Evolutionary conservation across 495 filamentous ascomycete species (phyloP).

Genomic region (Elasticomyces elasticus): DNA sequence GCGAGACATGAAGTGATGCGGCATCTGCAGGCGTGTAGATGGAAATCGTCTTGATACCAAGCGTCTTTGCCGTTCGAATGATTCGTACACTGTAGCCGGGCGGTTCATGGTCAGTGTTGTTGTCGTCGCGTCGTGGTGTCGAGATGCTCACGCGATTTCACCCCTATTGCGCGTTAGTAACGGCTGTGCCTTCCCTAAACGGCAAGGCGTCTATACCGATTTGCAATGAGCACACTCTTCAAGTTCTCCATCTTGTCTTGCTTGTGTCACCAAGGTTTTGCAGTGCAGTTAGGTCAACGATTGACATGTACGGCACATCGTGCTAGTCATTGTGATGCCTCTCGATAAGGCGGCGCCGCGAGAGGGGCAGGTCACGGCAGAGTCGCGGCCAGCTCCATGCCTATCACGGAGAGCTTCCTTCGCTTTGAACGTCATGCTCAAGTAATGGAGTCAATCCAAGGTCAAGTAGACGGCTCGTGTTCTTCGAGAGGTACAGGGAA

Average conservation of each 20-base stretch:
- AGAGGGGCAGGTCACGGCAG: background rate
- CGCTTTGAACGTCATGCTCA: background rate
- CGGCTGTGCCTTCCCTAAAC: background rate
- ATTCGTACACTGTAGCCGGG: constrained; percentile 19
- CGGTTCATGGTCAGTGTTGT: background rate
- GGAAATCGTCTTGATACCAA: constrained; percentile 41
- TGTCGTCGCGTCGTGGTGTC: background rate
- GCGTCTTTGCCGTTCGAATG: constrained; percentile 22
- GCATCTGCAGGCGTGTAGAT: constrained; percentile 48
- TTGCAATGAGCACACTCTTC: constrained; percentile 32
- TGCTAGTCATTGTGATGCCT: background rate
- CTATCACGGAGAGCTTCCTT: background rate
- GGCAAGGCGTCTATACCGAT: constrained; percentile 41
- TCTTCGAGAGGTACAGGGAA: no score
- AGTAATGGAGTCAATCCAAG: background rate
- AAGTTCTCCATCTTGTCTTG: constrained; percentile 25
- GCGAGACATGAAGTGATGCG: constrained; percentile 44
- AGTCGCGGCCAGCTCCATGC: background rate
- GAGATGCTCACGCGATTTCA: constrained; percentile 2
- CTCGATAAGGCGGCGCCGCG: background rate
- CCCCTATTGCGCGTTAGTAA: background rate
- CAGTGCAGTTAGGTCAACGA: no score
- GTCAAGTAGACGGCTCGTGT: background rate
- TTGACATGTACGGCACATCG: no score
- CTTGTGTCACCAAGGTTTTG: no score